phyloP scores from a whole-genome alignment of 179 eudicot genomes.

The Drosera spatulata region DNA sequence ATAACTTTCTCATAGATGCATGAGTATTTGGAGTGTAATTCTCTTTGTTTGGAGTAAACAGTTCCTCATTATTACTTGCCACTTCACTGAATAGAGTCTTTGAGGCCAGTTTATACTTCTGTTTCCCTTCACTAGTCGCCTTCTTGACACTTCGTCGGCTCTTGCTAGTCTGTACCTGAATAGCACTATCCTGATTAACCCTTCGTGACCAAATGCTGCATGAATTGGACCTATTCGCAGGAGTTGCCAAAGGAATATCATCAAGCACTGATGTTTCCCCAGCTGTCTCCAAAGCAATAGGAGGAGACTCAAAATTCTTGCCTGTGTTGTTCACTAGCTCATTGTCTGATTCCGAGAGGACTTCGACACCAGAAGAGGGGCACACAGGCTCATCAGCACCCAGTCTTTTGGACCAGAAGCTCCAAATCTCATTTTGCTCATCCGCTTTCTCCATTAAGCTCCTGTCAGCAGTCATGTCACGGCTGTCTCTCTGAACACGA shows the following conservation, averaged over 20 bases:
- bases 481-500: slow-evolving; percentile 8
- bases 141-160: slow-evolving; percentile 14
- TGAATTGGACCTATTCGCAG: slow-evolving; percentile 21
- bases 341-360: slow-evolving; percentile 19
- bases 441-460: slow-evolving; percentile 7
- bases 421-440: slow-evolving; percentile 16
- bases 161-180: slow-evolving; percentile 28
- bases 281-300: slow-evolving; percentile 11
- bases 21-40: slow-evolving; percentile 46
- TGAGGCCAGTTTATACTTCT: slow-evolving; percentile 17
- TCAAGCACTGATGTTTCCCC: slow-evolving; percentile 10
- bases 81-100: slow-evolving; percentile 20
- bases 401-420: slow-evolving; percentile 34
- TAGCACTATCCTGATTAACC: slow-evolving; percentile 37
- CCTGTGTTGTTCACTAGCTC: slow-evolving; percentile 9
- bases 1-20: slow-evolving; percentile 37
- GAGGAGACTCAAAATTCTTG: slow-evolving; percentile 13
- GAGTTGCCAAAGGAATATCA: slow-evolving; percentile 16
- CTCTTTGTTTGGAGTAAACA: slow-evolving; percentile 65
- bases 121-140: slow-evolving; percentile 10
- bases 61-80: slow-evolving; percentile 31
- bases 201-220: slow-evolving; percentile 52
- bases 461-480: slow-evolving; percentile 2
- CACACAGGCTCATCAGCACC: slow-evolving; percentile 24
- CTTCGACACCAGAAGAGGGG: slow-evolving; percentile 18